phyloP scores from a whole-genome alignment of 768 basidiomycete species.

The Mycena filopes region DNA sequence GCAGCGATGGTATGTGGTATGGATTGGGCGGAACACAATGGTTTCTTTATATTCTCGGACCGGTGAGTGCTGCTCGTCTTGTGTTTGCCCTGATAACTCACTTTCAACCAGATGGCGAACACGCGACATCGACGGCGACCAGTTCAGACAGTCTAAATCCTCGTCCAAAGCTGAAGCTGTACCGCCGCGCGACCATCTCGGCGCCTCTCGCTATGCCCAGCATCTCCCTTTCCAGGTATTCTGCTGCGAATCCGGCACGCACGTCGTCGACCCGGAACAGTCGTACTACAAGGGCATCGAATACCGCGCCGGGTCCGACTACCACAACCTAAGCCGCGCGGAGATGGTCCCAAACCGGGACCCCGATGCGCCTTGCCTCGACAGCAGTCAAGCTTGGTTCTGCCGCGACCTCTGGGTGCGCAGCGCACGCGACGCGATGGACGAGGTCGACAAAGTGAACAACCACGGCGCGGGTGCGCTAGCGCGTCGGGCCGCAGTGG shows the following conservation, averaged over 20 bases:
- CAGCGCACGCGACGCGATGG: slow-evolving; percentile 81
- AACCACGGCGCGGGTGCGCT: slow-evolving; percentile 33
- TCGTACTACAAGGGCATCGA: slow-evolving; percentile 92
- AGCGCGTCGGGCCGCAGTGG: slow-evolving; percentile 37
- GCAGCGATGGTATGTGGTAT: slow-evolving; percentile 99
- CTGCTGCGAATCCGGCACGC: slow-evolving; percentile 98
- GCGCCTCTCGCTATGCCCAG: slow-evolving; percentile 84
- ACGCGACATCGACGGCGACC: slow-evolving; percentile 96
- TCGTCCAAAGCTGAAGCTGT: slow-evolving; percentile 90
- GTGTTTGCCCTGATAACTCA: neutral
- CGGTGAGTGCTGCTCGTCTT: slow-evolving; percentile 61
- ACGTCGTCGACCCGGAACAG: slow-evolving; percentile 95
- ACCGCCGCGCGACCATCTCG: slow-evolving; percentile 88
- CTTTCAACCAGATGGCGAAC: slow-evolving; percentile 83
- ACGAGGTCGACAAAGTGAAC: slow-evolving; percentile 60
- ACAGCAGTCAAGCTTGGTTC: slow-evolving; percentile 98
- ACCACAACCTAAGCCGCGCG: slow-evolving; percentile 79
- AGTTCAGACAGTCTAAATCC: slow-evolving; percentile 96
- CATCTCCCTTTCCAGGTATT: slow-evolving; percentile 99
- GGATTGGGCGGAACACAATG: slow-evolving; percentile 99
- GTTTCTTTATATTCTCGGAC: slow-evolving; percentile 98
- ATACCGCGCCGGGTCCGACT: slow-evolving; percentile 86
- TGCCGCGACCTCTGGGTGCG: slow-evolving; percentile 97
- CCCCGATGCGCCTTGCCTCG: slow-evolving; percentile 89
- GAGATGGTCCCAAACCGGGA: slow-evolving; percentile 68